Evolutionary conservation across 1,284 basidiomycete genomes (phyloP), one percentile per base, ranked within the genome.

Genomic region (Malassezia restricta): DNA sequence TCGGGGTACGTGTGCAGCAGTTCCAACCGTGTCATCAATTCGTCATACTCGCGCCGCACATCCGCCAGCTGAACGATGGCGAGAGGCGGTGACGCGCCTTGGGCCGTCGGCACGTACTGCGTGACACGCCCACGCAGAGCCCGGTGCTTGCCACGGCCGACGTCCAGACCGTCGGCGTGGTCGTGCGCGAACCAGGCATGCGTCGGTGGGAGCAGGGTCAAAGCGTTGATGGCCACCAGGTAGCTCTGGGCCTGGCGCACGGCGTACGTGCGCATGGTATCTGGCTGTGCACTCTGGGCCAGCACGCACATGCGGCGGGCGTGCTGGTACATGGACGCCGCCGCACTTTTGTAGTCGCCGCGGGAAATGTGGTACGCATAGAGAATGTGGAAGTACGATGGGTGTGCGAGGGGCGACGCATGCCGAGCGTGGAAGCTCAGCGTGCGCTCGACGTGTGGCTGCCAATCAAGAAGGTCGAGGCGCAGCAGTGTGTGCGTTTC

Each of bases 381-480:
- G n/a, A 98, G 76, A 53, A 98, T 86, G 62, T 83, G 81, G 45
- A 89, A 86, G 77, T 95, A 98, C 69, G 84, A 85, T 0, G 91
- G 91, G 40, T 78, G 79, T 39, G 83, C 77, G 47, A 87, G 80
- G 41, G 92, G 89, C 76, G 96, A 87, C 17, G 84, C 85, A 74
- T 96, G 94, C 57, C 91, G 81, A 8, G 89, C 88, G 75, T 95
- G 94, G 79, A 94, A 96, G 38, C 85, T 82, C 43, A 99, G 78
- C 15, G 85, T 83, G 47, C 82, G 82, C 76, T 95, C 90, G 27
- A 98, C 85, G 68, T 94, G 87, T 51, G 83, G 82, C 53, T 85
- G 82, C 60, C 92, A 79, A 0, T 84, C 87, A 20, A 84, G 79
- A 71, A 96, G 96, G 64, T 86, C 87, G 68, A 90, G 83, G 9